Base-by-base conservation (phyloP, 2,329 filamentous ascomycete species). In the Phoma sp. region DNA sequence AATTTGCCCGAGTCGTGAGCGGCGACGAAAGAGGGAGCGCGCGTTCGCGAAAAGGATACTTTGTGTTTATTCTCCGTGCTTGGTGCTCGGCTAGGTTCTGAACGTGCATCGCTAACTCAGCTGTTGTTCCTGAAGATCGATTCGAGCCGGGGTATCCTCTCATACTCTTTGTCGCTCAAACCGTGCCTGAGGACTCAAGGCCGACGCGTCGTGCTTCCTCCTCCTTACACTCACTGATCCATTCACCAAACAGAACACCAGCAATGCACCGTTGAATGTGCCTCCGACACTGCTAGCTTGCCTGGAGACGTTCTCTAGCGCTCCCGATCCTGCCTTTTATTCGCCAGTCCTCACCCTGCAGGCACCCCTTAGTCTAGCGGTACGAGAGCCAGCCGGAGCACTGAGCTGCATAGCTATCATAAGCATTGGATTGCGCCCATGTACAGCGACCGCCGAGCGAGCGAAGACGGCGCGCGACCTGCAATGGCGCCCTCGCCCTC, bases 311-410 rank as follows among this genome's bases (percentile, higher is more conserved):
- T 48, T 35, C 48, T 48, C 53, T 64, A 42, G 55, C 49, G 55
- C 57, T 52, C 22, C 42, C 59, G 37, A 38, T 42, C 24, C 47
- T 51, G 23, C 55, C 52, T 61, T 54, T 59, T 43, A 45, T 59
- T 60, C 55, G 52, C 52, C 48, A 36, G 48, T 48, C 55, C 13
- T 45, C 40, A 49, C 46, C 47, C 55, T 61, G 53, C 62, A 63
- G 60, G 50, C 52, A 44, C 55, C 38, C 54, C 54, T 48, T 55
- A 52, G 57, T 47, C 55, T 56, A 46, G 59, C 57, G 47, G 45
- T 53, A 43, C 52, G 44, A 56, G 51, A 52, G 42, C 51, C 41
- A 50, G 42, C 40, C 48, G 37, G 49, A 51, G 52, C 45, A 18
- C 24, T 55, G 36, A 55, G 46, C 52, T 58, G 52, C 46, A 47